Conservation (phyloP, 352 stramenopile genomes). For the Peronospora tabacina region DNA sequence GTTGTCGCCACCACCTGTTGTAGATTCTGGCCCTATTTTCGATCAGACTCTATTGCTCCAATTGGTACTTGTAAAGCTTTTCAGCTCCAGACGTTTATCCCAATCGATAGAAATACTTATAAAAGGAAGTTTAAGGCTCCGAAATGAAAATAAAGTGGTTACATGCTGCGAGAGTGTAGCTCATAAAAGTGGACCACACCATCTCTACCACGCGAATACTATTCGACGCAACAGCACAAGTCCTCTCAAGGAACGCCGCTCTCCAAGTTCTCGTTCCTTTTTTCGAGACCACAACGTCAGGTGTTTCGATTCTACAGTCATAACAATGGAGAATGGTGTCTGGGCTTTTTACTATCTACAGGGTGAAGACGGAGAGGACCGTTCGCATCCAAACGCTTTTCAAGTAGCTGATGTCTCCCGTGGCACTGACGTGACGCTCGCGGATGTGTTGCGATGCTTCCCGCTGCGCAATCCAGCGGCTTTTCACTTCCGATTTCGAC, state of each 20-base stretch:
- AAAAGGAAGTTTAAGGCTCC: too few species aligned
- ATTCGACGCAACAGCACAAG: too few species aligned
- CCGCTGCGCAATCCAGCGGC: conserved; percentile 36
- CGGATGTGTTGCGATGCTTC: conserved; percentile 59
- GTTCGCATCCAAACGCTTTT: conserved; percentile 78
- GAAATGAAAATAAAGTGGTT: too few species aligned
- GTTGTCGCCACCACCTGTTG: too few species aligned
- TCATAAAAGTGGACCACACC: conserved; percentile 6
- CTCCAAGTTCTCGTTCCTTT: too few species aligned
- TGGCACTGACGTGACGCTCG: conserved; percentile 45
- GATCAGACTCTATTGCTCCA: too few species aligned
- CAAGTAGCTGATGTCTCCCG: conserved; percentile 20
- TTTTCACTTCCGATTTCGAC: conserved; percentile 85
- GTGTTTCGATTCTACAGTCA: conserved; percentile 1
- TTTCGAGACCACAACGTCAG: background rate
- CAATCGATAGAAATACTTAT: too few species aligned
- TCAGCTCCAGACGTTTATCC: too few species aligned
- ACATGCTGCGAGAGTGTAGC: too few species aligned
- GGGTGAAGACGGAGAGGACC: conserved; percentile 78
- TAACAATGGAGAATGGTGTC: conserved; percentile 28
- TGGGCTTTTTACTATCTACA: conserved; percentile 88
- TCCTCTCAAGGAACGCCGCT: too few species aligned
- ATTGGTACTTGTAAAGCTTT: too few species aligned
- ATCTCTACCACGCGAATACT: background rate
- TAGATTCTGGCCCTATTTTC: too few species aligned